Evolutionary conservation across 2,329 filamentous ascomycete species (phyloP).

Genomic region (Paraconiothyrium sp.): DNA sequence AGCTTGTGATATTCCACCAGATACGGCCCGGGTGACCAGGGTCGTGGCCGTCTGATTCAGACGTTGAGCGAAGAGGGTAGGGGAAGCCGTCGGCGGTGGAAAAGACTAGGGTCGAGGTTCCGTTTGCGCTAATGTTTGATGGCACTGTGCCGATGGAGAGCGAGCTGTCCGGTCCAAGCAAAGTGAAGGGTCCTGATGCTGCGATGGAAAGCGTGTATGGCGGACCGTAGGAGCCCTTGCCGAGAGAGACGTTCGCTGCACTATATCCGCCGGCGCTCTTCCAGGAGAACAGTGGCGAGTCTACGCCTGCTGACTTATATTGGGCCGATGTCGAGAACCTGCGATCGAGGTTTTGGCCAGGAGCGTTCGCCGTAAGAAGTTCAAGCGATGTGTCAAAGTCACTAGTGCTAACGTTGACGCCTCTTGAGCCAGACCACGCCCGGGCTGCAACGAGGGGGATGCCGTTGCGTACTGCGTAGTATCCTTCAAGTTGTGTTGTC

Average conservation of each 20-base stretch:
- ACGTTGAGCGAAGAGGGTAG: slow-evolving; percentile 61
- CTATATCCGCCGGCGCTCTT: slow-evolving; percentile 18
- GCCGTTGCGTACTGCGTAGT: slow-evolving; percentile 58
- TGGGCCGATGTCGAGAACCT: slow-evolving; percentile 25
- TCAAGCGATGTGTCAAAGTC: slow-evolving; percentile 48
- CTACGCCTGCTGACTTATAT: not conserved
- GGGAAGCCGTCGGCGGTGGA: slow-evolving; percentile 47
- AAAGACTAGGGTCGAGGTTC: slow-evolving; percentile 54
- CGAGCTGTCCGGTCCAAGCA: slow-evolving; percentile 56
- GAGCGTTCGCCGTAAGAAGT: slow-evolving; percentile 50
- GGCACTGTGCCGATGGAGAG: slow-evolving; percentile 47
- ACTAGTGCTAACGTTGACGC: slow-evolving; percentile 38
- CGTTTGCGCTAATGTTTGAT: slow-evolving; percentile 23
- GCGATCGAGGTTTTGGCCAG: slow-evolving; percentile 58
- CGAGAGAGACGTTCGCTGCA: slow-evolving; percentile 30
- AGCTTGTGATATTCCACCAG: slow-evolving; percentile 60
- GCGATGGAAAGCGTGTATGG: slow-evolving; percentile 56
- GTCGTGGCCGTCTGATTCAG: slow-evolving; percentile 57
- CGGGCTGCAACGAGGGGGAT: slow-evolving; percentile 56
- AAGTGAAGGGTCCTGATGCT: slow-evolving; percentile 54
- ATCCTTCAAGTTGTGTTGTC: slow-evolving; percentile 59
- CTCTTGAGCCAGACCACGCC: slow-evolving; percentile 55
- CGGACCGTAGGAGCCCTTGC: slow-evolving; percentile 56
- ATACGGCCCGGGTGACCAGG: slow-evolving; percentile 61
- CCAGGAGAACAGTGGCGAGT: slow-evolving; percentile 47